Evolutionary conservation across 495 filamentous ascomycete species (phyloP).

Genomic region (Durotheca rogersii): DNA sequence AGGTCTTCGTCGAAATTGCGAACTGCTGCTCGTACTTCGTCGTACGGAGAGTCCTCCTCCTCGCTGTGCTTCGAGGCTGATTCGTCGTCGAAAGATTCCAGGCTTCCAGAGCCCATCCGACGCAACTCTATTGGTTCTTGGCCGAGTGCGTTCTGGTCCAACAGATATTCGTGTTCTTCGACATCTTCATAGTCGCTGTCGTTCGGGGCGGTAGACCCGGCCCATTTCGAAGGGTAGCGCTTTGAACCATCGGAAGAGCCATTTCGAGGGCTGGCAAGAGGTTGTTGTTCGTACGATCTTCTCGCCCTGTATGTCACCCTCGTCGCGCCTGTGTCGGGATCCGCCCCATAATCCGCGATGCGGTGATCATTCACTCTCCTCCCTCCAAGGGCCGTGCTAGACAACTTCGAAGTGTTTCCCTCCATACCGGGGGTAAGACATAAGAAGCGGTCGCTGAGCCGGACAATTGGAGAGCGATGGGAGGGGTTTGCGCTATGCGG

Average conservation of each 20-base stretch:
- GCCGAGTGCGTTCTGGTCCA: conserved; percentile 53
- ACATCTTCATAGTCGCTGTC: conserved; percentile 38
- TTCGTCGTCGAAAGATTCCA: conserved; percentile 40
- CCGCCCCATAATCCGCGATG: conserved; percentile 33
- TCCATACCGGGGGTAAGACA: background rate
- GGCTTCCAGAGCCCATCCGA: conserved; percentile 23
- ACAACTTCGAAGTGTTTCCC: conserved; percentile 10
- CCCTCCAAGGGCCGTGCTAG: conserved; percentile 26
- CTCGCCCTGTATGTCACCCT: conserved; percentile 27
- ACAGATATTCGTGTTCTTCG: conserved; percentile 47
- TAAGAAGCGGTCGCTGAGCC: background rate
- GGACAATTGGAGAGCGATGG: background rate
- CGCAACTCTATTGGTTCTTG: conserved; percentile 38
- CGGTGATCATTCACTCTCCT: conserved; percentile 27
- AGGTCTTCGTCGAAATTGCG: conserved; percentile 66
- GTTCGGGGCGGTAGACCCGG: conserved; percentile 29
- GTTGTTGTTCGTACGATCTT: conserved; percentile 8
- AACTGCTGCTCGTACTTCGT: conserved; percentile 64
- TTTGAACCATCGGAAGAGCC: conserved; percentile 39
- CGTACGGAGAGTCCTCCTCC: conserved; percentile 67
- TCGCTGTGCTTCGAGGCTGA: conserved; percentile 24
- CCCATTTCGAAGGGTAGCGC: conserved; percentile 37
- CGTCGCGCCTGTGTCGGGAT: conserved; percentile 31
- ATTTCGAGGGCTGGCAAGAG: conserved; percentile 13
- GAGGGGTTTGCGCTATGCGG: too few relatives aligned